Evolutionary conservation across 345 rosid genomes (phyloP).

Genomic region (Hevea brasiliensis): DNA sequence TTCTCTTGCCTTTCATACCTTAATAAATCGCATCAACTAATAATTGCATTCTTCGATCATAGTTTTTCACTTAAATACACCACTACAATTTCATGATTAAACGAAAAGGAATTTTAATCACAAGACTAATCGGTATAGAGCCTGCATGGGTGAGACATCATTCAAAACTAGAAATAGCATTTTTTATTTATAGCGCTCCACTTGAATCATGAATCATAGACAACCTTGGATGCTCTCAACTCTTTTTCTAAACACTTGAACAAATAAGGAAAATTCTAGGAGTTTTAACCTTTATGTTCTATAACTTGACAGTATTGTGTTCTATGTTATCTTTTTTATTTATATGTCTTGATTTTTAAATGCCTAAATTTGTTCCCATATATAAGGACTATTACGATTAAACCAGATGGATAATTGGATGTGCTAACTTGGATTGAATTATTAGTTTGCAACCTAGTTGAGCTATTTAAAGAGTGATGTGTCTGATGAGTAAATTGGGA

Average conservation of each 20-base stretch:
- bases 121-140: neutral
- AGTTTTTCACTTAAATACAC: neutral
- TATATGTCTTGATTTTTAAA: neutral
- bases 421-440: neutral
- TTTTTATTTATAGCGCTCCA: neutral
- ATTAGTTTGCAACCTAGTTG: neutral
- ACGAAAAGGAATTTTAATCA: neutral
- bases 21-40: neutral
- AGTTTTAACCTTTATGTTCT: neutral
- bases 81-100: neutral
- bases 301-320: neutral
- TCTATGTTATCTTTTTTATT: neutral
- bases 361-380: too few relatives aligned
- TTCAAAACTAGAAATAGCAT: neutral
- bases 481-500: neutral
- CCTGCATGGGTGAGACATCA: neutral
- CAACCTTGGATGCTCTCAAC: neutral
- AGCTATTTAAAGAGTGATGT: neutral
- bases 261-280: neutral
- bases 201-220: neutral
- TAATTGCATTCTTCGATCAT: neutral
- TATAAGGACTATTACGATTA: neutral
- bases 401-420: neutral
- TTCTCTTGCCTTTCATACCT: neutral
- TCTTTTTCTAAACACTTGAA: neutral